A percentile compares a stretch with the other conserved stretches of the same genome.
Evolutionary conservation across 1,284 basidiomycete species (phyloP).

Genomic region (Puccinia novopanici): DNA sequence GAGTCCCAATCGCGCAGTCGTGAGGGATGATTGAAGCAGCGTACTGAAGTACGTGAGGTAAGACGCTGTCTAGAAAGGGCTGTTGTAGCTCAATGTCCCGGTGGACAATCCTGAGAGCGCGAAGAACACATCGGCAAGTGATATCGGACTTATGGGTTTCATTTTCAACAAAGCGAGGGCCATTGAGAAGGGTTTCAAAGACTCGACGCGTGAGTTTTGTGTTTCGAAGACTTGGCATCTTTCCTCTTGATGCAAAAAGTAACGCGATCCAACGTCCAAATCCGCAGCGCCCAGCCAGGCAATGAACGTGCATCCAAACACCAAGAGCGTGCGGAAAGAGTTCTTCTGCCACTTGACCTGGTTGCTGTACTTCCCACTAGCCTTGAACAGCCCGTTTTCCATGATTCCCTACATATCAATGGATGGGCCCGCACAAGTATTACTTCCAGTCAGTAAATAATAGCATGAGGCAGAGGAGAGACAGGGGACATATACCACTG

Average conservation of each 20-base stretch:
- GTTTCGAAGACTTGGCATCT: slow-evolving; percentile 82
- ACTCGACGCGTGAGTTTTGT: slow-evolving; percentile 72
- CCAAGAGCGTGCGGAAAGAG: slow-evolving; percentile 75
- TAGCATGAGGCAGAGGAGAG: neutral
- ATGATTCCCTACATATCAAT: slow-evolving; percentile 69
- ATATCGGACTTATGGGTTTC: slow-evolving; percentile 63
- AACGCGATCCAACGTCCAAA: slow-evolving; percentile 71
- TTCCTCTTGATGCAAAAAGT: slow-evolving; percentile 74
- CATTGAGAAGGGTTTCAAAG: slow-evolving; percentile 74
- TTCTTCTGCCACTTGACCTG: slow-evolving; percentile 83
- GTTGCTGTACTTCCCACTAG: slow-evolving; percentile 78
- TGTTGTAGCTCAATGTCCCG: slow-evolving; percentile 82
- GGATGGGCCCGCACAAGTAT: neutral
- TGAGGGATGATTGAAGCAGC: slow-evolving; percentile 65
- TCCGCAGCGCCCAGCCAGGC: slow-evolving; percentile 84
- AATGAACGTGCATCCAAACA: slow-evolving; percentile 73
- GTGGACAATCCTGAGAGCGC: slow-evolving; percentile 78
- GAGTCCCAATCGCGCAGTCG: slow-evolving; percentile 65
- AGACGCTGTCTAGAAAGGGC: slow-evolving; percentile 82
- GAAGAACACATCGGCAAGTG: slow-evolving; percentile 67
- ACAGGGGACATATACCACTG: slow-evolving; percentile 63
- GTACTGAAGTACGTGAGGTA: slow-evolving; percentile 72
- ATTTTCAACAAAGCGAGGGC: slow-evolving; percentile 69
- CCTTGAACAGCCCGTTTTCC: slow-evolving; percentile 90
- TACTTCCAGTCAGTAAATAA: too few relatives aligned